Evolutionary conservation across 2,329 filamentous ascomycete species (phyloP), one percentile per base, ranked within the genome.

Genomic region (Diaporthe caulivora): DNA sequence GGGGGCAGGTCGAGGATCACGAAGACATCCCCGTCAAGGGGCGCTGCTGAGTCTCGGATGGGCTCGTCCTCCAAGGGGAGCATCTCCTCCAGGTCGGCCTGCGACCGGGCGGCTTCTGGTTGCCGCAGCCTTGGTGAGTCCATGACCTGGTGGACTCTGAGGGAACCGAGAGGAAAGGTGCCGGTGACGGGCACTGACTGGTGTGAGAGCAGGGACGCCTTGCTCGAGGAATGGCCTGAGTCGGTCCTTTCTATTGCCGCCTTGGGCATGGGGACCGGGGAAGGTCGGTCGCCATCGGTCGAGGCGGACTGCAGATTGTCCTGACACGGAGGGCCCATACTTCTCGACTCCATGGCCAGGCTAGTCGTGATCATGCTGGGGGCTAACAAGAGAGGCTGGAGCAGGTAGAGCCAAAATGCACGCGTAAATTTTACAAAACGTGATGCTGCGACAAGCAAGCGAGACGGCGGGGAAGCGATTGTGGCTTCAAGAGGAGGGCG

Each of bases 1-100:
- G 84, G 80, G 1, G 89, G 88, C 15, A 92, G 80, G 71, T 86
- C 86, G 44, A 89, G 80, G 37, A 91, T 79, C 15, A 91, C 80
- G 71, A 91, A 82, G 26, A 87, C 83, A 75, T 91, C 89, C 13
- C 87, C 87, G 1, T 26, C 67, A 26, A 51, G 26, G 44, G 55
- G 11, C 13, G 44, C 2, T 15, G 44, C 2, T 21, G 69, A 7
- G 1, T 26, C 42, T n/a, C n/a, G 31, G n/a, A 10, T n/a, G n/a
- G 58, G 42, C 62, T 29, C 67, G 11, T 51, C 72, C 24, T 71
- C 70, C 40, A 76, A 13, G 6, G 70, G 64, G 8, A 49, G 72
- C 71, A 75, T 76, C 34, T 71, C 72, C 31, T 67, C 64, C 21
- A 51, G 37, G 17, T 70, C 51, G 26, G n/a, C 29, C 24, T n/a